A percentile compares a stretch with the other conserved stretches of the same genome.
Conservation (phyloP, 1,139 yeast genomes). For the Wickerhamiella infanticola region DNA sequence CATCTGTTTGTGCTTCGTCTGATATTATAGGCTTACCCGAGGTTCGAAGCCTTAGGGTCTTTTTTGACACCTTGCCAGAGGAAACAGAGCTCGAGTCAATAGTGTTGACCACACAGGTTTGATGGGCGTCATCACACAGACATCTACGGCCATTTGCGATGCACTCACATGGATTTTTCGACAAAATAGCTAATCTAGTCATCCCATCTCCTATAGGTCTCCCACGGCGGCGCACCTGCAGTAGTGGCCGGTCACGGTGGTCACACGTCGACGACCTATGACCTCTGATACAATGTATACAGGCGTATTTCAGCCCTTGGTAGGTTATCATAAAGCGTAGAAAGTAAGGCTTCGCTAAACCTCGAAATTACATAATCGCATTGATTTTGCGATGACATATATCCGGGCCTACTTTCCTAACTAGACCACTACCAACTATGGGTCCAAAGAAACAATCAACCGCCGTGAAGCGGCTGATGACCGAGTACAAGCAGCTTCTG, state of each 20-base stretch:
- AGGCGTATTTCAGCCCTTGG: conserved; percentile 77
- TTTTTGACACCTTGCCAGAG: neutral
- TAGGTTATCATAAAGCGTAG: conserved; percentile 51
- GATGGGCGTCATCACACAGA: neutral
- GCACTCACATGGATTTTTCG: neutral
- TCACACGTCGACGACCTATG: conserved; percentile 80
- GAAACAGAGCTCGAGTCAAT: neutral
- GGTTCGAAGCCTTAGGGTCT: neutral
- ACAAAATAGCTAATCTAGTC: conserved; percentile 5
- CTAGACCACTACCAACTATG: neutral
- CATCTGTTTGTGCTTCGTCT: neutral
- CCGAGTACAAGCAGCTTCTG: conserved; percentile 74
- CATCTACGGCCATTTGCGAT: neutral
- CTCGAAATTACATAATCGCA: neutral
- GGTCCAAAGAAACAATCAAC: conserved; percentile 26
- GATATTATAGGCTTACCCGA: neutral
- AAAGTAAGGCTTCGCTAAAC: neutral
- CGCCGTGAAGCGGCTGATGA: conserved; percentile 72
- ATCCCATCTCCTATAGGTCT: conserved; percentile 35
- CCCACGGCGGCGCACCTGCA: conserved; percentile 80
- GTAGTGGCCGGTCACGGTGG: conserved; percentile 63
- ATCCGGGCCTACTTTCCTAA: neutral
- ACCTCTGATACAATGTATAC: conserved; percentile 60
- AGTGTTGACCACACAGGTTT: neutral
- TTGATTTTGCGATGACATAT: neutral